A percentile compares a stretch with the other conserved stretches of the same genome.
phyloP scores from a whole-genome alignment of 305 asterid species.

The Fraxinus floribunda region DNA sequence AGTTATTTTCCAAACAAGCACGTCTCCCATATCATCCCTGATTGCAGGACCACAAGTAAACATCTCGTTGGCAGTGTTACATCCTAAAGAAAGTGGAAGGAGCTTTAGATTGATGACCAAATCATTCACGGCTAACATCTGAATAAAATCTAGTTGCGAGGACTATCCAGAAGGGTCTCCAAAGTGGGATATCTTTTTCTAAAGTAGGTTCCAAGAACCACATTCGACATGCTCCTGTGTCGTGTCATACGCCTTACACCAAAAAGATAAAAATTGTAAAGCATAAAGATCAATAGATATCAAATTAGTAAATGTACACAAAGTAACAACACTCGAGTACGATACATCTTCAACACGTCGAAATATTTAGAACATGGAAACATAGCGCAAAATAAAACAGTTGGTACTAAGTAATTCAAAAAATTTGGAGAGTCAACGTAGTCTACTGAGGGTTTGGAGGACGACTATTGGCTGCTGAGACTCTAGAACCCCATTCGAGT shows the following conservation, averaged over 20 bases:
- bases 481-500: conserved; percentile 90
- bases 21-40: neutral
- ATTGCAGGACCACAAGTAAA: neutral
- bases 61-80: neutral
- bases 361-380: neutral
- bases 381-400: neutral
- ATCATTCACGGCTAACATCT: neutral
- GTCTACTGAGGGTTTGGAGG: conserved; percentile 86
- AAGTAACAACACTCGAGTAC: neutral
- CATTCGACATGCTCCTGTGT: neutral
- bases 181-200: neutral
- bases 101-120: neutral
- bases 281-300: neutral
- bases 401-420: neutral
- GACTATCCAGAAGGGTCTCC: neutral
- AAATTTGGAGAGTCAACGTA: neutral
- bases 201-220: neutral
- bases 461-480: conserved; percentile 77
- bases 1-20: neutral
- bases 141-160: neutral
- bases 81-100: neutral
- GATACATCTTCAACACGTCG: neutral
- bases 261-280: neutral
- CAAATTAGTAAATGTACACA: conserved; percentile 2
- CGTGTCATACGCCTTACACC: neutral